Evolutionary conservation across 78 protist species (phyloP), one percentile per base, ranked within the genome.

Genomic region (Dictyostelium intermedium): DNA sequence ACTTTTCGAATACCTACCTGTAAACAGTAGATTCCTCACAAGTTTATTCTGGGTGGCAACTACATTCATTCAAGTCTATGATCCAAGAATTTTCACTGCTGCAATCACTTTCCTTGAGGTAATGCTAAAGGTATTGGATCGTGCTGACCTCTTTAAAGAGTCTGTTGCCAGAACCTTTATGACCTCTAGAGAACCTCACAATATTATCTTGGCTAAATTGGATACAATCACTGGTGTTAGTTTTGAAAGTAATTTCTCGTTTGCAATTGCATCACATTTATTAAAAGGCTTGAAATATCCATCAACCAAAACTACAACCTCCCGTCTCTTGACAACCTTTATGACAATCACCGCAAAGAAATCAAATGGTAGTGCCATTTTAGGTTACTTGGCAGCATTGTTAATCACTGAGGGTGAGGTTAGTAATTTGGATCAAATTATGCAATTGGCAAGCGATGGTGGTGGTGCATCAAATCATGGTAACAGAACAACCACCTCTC

Each of bases 31-130:
- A 74, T 74, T 35, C 45, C 80, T 72, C 25, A 13, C 43, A 23
- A 4, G 56, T 23, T 16, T 92, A 35, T 84, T 95, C 45, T 95
- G 97, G 97, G 63, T 92, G 3, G 92, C 95, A 23, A 77, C 95
- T 8, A 43, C 91, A 27, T 50, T 93, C 30, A 23, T 85, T 27
- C 95, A 91, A 53, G 13, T 95, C 5, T 77, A 91, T 25, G 79
- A 84, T 1, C 41, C 39, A 45, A 50, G 72, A n/a, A 66, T 95
- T n/a, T 95, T 85, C 85, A 30, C 82, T 13, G 79, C 87, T 1
- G 95, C 92, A 5, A 45, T 95, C 70, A 32, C 86, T 10, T 30
- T 95, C 16, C 34, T 95, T 1, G 96, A 92, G 23, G 82, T 53
- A 3, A 43, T 79, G 61, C 11, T 95, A 30, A 60, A 56, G 30